Base-by-base conservation (phyloP, 164 flowering plant species). In the Vitis cinerea region DNA sequence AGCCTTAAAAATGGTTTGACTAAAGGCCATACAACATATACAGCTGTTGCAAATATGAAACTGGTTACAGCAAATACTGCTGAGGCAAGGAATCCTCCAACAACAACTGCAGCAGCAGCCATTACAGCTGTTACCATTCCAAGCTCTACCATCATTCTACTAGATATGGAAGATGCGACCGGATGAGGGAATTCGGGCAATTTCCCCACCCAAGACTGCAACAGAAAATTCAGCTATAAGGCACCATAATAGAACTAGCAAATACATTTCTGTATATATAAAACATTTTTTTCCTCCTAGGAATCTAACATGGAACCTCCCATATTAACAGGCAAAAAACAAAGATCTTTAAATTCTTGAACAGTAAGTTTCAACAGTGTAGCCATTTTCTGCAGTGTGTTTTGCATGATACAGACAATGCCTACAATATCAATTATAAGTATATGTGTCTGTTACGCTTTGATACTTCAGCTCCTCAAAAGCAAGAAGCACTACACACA, bases 81-180 rank as follows among this genome's bases (percentile, higher is more conserved):
- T 27, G 95, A 85, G 67, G 97, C 97, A 44, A 94, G 71, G 71
- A 87, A 89, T 5, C 92, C 91, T 19, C 94, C 94, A 71, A 90
- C 85, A 71, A 92, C 63, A 69, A 73, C 75, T 49, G 95, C 92
- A 47, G 97, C 93, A 49, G 92, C 85, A 73, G 81, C 90, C 84
- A 94, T 84, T 29, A 80, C 69, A 71, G 88, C 85, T 63, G 95
- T 85, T 50, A 90, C 75, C 79, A 87, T 76, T 68, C 88, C 97
- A 66, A 94, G 85, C 82, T 91, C 99, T 60, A 91, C 92, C 89
- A 91, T 79, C 83, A 91, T 72, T 84, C 97, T 90, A 83, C 97
- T 92, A 14, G 97, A 94, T 78, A 94, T 86, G 61, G 91, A 88
- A 75, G 95, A 90, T 62, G 99, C 97, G 62, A 90, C 90, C 3